Evolutionary conservation across 345 rosid species (phyloP), one percentile per base, ranked within the genome.

Genomic region (Syzygium jambos): DNA sequence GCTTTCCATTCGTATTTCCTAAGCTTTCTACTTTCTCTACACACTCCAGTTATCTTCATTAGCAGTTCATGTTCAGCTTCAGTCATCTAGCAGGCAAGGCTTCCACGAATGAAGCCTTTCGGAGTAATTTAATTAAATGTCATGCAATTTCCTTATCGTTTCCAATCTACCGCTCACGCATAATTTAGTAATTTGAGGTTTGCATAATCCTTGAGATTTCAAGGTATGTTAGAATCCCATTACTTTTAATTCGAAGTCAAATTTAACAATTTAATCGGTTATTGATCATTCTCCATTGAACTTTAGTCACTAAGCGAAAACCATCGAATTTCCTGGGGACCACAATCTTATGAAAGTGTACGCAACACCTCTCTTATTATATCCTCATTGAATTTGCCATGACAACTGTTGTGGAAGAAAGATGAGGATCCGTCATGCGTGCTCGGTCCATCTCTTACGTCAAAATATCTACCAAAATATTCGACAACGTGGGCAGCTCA

Each of bases 401-500:
- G 43, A 41, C 43, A 41, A 41, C 43, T 41, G 43, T 41, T 41
- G 43, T 41, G 43, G 43, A 41, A 41, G 43, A 41, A 41, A 41
- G 43, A 41, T 41, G 43, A 41, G 6, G 6, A 41, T 41, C 43
- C 43, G 43, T 41, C 43, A 41, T 41, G 43, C 43, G 43, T 41
- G 43, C 43, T 41, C 43, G 5, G 43, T 41, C 43, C 43, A 61
- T 61, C 73, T 13, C 38, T 6, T 6, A n/a, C 14, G 38, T 61
- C 73, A 61, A 57, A 61, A 61, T 61, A n/a, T n/a, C 73, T 61
- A n/a, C 73, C 34, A n/a, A 29, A 61, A 61, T n/a, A 61, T n/a
- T 61, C 73, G 38, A n/a, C 73, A n/a, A n/a, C 73, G 73, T n/a
- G 73, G 73, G n/a, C 73, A 61, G 73, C 85, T 41, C 25, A 84